phyloP scores from a whole-genome alignment of 2,329 filamentous ascomycete genomes.

The Aureobasidium musti region DNA sequence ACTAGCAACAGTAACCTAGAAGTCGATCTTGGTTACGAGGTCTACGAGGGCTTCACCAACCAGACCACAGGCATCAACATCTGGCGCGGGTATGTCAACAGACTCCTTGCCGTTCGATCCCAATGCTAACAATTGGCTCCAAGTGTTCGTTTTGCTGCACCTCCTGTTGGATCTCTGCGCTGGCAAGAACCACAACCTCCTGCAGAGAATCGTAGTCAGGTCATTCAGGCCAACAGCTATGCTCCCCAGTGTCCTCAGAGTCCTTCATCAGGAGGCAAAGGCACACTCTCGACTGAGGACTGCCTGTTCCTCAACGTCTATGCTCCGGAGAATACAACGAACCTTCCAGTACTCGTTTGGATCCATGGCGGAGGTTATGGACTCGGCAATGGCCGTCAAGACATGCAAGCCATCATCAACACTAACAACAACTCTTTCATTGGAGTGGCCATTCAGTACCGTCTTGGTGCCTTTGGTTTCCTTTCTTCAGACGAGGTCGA shows the following conservation, averaged over 20 bases:
- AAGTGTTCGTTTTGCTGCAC: constrained; percentile 37
- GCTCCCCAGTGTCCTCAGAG: constrained; percentile 36
- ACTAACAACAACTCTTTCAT: constrained; percentile 48
- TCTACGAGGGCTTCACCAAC: constrained; percentile 26
- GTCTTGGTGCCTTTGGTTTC: constrained; percentile 51
- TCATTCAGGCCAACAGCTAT: constrained; percentile 32
- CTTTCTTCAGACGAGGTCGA: constrained; percentile 44
- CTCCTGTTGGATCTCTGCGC: constrained; percentile 34
- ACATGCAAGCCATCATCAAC: constrained; percentile 49
- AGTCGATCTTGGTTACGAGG: constrained; percentile 28
- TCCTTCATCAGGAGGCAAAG: constrained; percentile 4
- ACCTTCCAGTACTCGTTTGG: constrained; percentile 50
- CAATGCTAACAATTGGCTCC: background rate
- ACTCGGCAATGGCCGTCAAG: constrained; percentile 43
- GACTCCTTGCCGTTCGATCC: background rate
- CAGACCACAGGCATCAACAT: constrained; percentile 22
- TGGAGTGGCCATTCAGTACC: constrained; percentile 36
- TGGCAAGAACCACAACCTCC: constrained; percentile 38
- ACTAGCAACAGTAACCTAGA: constrained; percentile 7
- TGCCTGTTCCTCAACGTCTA: constrained; percentile 64
- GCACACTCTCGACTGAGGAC: constrained; percentile 50
- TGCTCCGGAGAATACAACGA: constrained; percentile 42
- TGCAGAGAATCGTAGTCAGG: constrained; percentile 33
- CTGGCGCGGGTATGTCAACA: constrained; percentile 27
- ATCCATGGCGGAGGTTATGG: constrained; percentile 49